Evolutionary conservation across 345 rosid genomes (phyloP), one percentile per base, ranked within the genome.

Genomic region (Anacardium occidentale): DNA sequence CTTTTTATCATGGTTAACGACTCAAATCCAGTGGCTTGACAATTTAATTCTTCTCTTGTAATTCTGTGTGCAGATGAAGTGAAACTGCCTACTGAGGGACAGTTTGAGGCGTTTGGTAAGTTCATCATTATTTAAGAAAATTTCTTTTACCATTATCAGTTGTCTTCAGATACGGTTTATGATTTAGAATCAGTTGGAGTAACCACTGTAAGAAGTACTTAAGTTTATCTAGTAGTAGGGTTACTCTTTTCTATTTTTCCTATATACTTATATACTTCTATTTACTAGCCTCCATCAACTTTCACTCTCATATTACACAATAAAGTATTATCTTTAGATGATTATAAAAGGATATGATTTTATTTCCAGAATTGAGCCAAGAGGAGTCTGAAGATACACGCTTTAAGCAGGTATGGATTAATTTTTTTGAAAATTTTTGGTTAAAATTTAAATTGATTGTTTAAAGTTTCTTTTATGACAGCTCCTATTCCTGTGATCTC

Each of bases 341-440:
- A 34, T 62, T 69, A 18, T 61, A 26, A 44, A 66, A 69, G 20
- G 21, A 68, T 44, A 29, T 50, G 29, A 29, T 6, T 69, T 69
- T 65, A 8, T 69, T 77, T 80, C 32, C 87, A 91, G 98, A 87
- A 70, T 72, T 93, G 83, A 91, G 93, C 78, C 80, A 83, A 60
- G 97, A 90, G 67, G 97, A 91, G 82, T 75, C 84, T 8, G 96
- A 91, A 73, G 96, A 91, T 71, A 90, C 88, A 65, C 83, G 82
- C 17, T 94, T 94, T 81, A 91, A 91, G 85, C 92, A 91, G 96
- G 98, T 93, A 74, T 32, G 25, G 24, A 37, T 15, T 17, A 21
- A 14, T 64, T 57, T 45, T 0, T 17, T 3, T 1, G 10, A 64
- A 65, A 20, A 24, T 24, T 21, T 14, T 64, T 14, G 29, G 5